Conservation (phyloP, 2,329 filamentous ascomycete species). For the Botrytis paeoniae region DNA sequence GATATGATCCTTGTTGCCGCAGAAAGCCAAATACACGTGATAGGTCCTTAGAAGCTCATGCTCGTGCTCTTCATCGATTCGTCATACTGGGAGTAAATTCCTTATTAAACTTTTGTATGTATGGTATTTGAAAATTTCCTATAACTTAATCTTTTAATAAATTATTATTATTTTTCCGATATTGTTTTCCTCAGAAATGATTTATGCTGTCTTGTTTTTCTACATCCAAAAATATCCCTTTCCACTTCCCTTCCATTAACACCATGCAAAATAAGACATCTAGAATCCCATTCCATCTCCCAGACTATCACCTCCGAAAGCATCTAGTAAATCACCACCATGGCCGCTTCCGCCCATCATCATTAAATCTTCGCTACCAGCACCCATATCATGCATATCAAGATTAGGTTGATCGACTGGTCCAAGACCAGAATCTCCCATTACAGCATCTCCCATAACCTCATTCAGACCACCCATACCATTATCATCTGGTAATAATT, state of each 20-base stretch:
- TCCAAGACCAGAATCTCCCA: conserved; percentile 23
- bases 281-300: conserved; percentile 31
- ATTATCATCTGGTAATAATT: conserved; percentile 19
- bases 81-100: background rate
- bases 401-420: conserved; percentile 17
- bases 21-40: background rate
- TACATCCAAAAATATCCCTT: background rate
- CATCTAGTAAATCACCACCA: conserved; percentile 22
- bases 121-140: background rate
- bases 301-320: conserved; percentile 25
- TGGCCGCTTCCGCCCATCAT: conserved; percentile 23
- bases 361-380: conserved; percentile 27
- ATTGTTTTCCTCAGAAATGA: background rate
- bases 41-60: background rate
- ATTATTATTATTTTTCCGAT: background rate
- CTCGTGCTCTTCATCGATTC: background rate
- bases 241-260: background rate
- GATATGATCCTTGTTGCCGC: background rate
- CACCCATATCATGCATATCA: conserved; percentile 17
- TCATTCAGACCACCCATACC: conserved; percentile 20
- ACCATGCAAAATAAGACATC: background rate
- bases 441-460: conserved; percentile 23
- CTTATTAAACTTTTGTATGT: background rate
- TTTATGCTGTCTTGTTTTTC: background rate
- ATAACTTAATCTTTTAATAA: background rate